Evolutionary conservation across 2,329 filamentous ascomycete genomes (phyloP).

Genomic region (Fusarium ambrosium): DNA sequence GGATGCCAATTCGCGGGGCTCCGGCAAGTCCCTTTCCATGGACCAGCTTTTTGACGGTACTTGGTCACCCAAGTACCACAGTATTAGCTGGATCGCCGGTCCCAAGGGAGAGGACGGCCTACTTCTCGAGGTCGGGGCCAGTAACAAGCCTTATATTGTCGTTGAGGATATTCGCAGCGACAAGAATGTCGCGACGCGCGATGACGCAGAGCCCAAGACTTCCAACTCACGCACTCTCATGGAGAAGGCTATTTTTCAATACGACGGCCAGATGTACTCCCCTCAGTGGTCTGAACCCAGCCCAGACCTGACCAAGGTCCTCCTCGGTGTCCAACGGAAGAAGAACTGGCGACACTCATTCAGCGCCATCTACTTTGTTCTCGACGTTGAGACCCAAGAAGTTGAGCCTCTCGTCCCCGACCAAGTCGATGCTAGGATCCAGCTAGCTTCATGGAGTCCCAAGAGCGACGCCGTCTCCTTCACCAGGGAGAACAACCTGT

Average conservation of each 20-base stretch:
- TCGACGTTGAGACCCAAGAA: constrained; percentile 85
- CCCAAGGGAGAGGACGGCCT: constrained; percentile 85
- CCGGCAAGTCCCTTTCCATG: constrained; percentile 79
- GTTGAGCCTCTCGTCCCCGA: constrained; percentile 82
- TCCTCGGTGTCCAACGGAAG: constrained; percentile 79
- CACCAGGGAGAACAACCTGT: constrained; percentile 91
- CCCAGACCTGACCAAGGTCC: constrained; percentile 85
- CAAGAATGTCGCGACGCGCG: constrained; percentile 51
- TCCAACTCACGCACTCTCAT: constrained; percentile 79
- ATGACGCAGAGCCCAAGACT: constrained; percentile 48
- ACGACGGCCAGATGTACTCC: constrained; percentile 66
- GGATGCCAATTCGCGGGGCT: constrained; percentile 72
- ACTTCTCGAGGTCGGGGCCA: constrained; percentile 78
- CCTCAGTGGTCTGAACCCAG: constrained; percentile 80
- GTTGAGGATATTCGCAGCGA: constrained; percentile 84
- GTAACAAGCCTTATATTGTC: constrained; percentile 80
- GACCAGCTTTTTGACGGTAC: constrained; percentile 76
- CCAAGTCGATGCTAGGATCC: constrained; percentile 75
- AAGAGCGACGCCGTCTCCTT: constrained; percentile 90
- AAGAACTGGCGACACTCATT: constrained; percentile 93
- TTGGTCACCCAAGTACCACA: constrained; percentile 74
- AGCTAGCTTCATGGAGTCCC: constrained; percentile 92
- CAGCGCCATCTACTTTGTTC: constrained; percentile 89
- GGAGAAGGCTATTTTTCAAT: constrained; percentile 73
- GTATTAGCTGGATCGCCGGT: constrained; percentile 82